Conservation (phyloP, 495 filamentous ascomycete species). For the Tuber umbilicatum region DNA sequence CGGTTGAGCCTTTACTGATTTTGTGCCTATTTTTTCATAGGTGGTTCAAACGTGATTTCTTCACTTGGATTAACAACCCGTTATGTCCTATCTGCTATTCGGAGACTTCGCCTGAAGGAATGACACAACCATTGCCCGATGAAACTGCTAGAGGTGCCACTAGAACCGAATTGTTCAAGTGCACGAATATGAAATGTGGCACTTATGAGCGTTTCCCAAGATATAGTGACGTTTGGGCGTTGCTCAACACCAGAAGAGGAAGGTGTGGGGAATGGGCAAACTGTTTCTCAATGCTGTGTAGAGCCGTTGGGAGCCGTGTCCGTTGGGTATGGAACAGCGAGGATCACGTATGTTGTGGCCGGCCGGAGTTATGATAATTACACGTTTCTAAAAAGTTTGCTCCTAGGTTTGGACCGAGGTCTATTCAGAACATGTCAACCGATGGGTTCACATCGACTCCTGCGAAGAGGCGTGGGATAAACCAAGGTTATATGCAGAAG, state of each 20-base stretch:
- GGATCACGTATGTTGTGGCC: constrained; percentile 54
- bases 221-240: constrained; percentile 91
- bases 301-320: constrained; percentile 81
- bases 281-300: constrained; percentile 97
- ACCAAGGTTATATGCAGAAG: constrained; percentile 84
- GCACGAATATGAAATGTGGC: constrained; percentile 61
- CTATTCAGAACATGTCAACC: constrained; percentile 84
- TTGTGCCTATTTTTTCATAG: constrained; percentile 46
- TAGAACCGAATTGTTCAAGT: constrained; percentile 83
- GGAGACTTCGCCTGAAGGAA: constrained; percentile 74
- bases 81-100: constrained; percentile 70
- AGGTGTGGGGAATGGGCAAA: constrained; percentile 95
- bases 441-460: constrained; percentile 95
- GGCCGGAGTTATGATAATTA: not conserved
- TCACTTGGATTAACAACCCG: constrained; percentile 94
- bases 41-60: constrained; percentile 95
- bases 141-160: constrained; percentile 80
- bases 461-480: constrained; percentile 97
- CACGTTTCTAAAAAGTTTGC: not conserved
- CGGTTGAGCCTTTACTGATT: constrained; percentile 32
- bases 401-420: constrained; percentile 82
- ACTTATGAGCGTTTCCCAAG: constrained; percentile 83
- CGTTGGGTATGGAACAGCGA: constrained; percentile 98
- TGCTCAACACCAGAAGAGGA: constrained; percentile 76
- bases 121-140: constrained; percentile 76